Percentiles rank a stretch among this genome's conserved stretches.
These are phyloP conservation scores for Cucumis melo DNA, from an alignment of 306 rosid species.

Conservation along the genomic window DNA sequence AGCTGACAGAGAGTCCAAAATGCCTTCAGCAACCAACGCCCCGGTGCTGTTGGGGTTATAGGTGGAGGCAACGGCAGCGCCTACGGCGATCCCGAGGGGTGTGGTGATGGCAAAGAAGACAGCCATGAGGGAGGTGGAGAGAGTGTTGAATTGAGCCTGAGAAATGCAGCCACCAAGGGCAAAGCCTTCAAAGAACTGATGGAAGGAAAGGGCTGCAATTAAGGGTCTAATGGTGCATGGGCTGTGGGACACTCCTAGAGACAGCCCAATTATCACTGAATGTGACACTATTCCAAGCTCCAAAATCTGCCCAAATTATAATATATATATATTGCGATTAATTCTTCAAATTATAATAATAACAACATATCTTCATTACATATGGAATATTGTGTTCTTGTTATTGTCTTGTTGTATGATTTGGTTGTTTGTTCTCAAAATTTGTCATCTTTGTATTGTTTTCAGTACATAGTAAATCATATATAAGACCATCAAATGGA, in stretches of 20 bases:
- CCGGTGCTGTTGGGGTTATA: constrained; percentile 58
- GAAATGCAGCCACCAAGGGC: constrained; percentile 98
- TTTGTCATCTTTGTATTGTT: background rate
- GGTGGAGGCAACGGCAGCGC: constrained; percentile 43
- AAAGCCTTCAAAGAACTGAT: constrained; percentile 97
- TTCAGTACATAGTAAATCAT: background rate
- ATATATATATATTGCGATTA: background rate
- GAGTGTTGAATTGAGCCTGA: constrained; percentile 64
- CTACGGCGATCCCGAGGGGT: constrained; percentile 60
- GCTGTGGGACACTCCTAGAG: constrained; percentile 82
- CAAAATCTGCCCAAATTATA: constrained; percentile 36
- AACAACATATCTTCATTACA: no score
- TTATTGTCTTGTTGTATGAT: background rate
- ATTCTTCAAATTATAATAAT: background rate
- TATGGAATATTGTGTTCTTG: background rate
- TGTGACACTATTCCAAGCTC: constrained; percentile 97
- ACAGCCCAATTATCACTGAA: constrained; percentile 82
- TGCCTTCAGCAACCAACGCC: constrained; percentile 64
- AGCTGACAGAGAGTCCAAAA: constrained; percentile 64
- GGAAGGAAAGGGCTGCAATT: constrained; percentile 80
- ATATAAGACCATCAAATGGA: background rate
- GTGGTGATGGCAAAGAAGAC: constrained; percentile 74
- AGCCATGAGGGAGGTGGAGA: constrained; percentile 62
- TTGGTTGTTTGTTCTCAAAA: background rate
- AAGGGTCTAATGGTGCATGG: constrained; percentile 84